Percentiles rank a stretch among this genome's conserved stretches.
Conservation (phyloP, 148 eudicot species). For the Rheum nobile region DNA sequence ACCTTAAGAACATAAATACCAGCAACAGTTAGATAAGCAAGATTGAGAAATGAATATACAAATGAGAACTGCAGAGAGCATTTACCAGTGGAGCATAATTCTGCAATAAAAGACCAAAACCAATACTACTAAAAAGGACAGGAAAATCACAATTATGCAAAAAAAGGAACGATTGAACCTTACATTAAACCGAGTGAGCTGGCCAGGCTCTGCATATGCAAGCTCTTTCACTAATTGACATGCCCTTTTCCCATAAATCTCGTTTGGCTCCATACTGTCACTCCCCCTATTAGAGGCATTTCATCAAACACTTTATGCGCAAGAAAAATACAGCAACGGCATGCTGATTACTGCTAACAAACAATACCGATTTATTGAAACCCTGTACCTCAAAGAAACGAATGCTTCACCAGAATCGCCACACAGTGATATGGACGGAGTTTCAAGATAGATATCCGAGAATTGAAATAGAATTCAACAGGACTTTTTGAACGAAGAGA, state of each 20-base stretch:
- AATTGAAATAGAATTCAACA: not conserved
- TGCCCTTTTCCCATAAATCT: constrained; percentile 35
- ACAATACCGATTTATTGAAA: not conserved
- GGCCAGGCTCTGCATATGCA: constrained; percentile 31
- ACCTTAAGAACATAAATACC: not conserved
- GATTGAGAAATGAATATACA: not conserved
- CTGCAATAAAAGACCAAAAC: not conserved
- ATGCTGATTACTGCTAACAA: not conserved
- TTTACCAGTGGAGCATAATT: not conserved
- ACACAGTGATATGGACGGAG: not conserved
- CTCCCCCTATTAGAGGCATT: constrained; percentile 7
- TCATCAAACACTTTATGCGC: constrained; percentile 11
- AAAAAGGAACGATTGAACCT: constrained; percentile 7
- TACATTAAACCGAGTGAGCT: constrained; percentile 36
- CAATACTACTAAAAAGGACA: not conserved
- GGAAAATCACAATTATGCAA: not conserved
- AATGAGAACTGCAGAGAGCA: not conserved
- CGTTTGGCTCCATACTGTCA: constrained; percentile 26
- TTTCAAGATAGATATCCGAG: not conserved
- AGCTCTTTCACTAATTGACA: constrained; percentile 33
- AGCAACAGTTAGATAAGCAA: not conserved
- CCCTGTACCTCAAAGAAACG: not conserved
- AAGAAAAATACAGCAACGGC: not conserved
- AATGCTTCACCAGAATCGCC: no score
- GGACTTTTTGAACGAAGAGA: not conserved